Evolutionary conservation across 2,329 filamentous ascomycete genomes (phyloP), one percentile per base, ranked within the genome.

Genomic region (Aureobasidium sp.): DNA sequence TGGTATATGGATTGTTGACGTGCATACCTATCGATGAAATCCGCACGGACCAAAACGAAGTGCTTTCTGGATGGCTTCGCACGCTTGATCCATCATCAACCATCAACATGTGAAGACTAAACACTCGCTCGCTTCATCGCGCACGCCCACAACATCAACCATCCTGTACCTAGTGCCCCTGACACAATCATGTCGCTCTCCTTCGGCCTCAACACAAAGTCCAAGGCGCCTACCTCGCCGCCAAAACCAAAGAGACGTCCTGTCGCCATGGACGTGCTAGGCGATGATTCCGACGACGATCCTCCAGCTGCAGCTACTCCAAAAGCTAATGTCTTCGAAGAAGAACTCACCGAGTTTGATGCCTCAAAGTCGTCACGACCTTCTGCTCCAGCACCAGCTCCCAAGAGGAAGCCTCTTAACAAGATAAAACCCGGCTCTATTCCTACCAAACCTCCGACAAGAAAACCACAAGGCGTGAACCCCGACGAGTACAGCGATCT

Each of bases 281-380:
- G 82, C 1, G 79, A 84, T 65, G 85, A 89, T 67, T 84, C 83
- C 65, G 75, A 74, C 17, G 82, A 81, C 65, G 81, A 82, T 65
- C 82, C 80, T 1, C 85, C 85, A 64, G 77, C 84, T 24, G 70
- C 71, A 60, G 73, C 70, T 34, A 70, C 70, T 61, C 69, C 68
- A 46, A 63, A 66, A 32, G 61, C 62, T 20, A 71, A 72, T 41
- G 72, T 71, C 13, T 73, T 73, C 20, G 77, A 78, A 26, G 81
- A 87, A 66, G 78, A 82, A 52, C 86, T 90, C 67, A 83, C 78
- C 56, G 74, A 72, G 43, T 72, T 79, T 63, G 86, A 86, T 67
- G 77, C 88, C 17, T 53, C 62, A 5, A 51, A 44, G 24, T 32
- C 46, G 7, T 51, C 61, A 81, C 71, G 29, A 64, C 68, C 24